phyloP scores from a whole-genome alignment of 2,329 filamentous ascomycete species.

The Aspergillus caelatus region DNA sequence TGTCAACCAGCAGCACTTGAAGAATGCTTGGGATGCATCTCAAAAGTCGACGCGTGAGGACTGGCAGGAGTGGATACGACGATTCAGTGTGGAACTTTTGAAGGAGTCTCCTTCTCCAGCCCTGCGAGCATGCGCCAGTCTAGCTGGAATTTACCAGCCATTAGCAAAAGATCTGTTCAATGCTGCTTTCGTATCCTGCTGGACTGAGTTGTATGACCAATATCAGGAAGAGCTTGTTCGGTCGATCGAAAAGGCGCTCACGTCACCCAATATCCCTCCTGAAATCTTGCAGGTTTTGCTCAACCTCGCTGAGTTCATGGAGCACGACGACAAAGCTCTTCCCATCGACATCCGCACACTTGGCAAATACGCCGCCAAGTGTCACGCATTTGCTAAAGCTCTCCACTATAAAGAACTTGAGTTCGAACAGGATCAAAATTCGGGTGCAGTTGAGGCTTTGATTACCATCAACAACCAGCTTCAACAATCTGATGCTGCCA shows the following conservation, averaged over 20 bases:
- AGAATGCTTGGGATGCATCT: conserved; percentile 94
- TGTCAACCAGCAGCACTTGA: conserved; percentile 96
- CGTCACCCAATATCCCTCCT: conserved; percentile 91
- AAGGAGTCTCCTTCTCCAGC: conserved; percentile 97
- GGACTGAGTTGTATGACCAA: conserved; percentile 95
- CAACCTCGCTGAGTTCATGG: conserved; percentile 99
- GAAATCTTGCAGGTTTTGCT: conserved; percentile 92
- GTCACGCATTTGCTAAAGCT: conserved; percentile 96
- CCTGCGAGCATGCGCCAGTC: conserved; percentile 84
- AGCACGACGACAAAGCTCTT: conserved; percentile 97
- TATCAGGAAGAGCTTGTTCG: conserved; percentile 96
- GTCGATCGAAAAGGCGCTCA: conserved; percentile 93
- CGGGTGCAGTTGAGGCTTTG: conserved; percentile 90
- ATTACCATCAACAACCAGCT: conserved; percentile 99
- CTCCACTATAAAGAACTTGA: conserved; percentile 99
- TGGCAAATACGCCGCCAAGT: conserved; percentile 92
- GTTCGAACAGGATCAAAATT: conserved; percentile 96
- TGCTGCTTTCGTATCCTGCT: conserved; percentile 97
- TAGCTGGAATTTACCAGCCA: conserved; percentile 89
- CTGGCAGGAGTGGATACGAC: conserved; percentile 98
- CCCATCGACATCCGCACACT: conserved; percentile 96
- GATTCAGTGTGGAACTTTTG: conserved; percentile 92
- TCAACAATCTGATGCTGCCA: conserved; percentile 96
- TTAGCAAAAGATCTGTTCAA: conserved; percentile 95
- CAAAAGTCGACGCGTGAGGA: conserved; percentile 98